Base-by-base conservation (phyloP, 345 rosid species). In the Capsella bursapastoris region DNA sequence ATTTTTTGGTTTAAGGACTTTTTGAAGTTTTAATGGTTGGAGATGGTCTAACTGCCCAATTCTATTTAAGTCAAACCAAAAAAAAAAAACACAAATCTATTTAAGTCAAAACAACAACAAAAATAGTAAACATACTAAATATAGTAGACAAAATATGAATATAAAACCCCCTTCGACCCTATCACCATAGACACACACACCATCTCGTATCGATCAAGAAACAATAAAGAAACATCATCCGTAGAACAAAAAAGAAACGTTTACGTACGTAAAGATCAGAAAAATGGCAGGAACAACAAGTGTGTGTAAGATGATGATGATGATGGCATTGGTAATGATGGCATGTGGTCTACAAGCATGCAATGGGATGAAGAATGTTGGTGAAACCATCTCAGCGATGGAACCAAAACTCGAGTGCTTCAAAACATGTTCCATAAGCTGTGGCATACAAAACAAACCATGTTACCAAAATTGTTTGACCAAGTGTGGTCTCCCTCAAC, bases 381-480 rank as follows among this genome's bases (percentile, higher is more conserved):
- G 35, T 25, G 74, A 34, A 18, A 41, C 10, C 73, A 18, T 6
- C 1, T 15, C 37, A n/a, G 3, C 43, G 13, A 40, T 40, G 43
- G 12, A 25, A 7, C 0, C 44, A 44, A 61, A 0, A 69, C 0
- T 76, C 27, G 59, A 34, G 40, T 76, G 79, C 35, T 76, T 76
- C 64, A 76, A 4, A 63, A 8, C 12, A 4, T 76, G 79, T 47
- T 76, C 79, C 11, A 76, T 62, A 15, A 12, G 4, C 4, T 76
- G 80, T 69, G 80, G 80, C 52, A 47, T 28, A 52, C 57, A 75
- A 2, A 76, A 70, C 65, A 34, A 76, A 55, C 29, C 65, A 6
- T 76, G 80, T 70, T 69, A 76, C 52, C 7, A 76, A 0, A 28
- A 7, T 8, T 76, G 80, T 55, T 70, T 76, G 60, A 70, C 59